Conservation (phyloP, 1,139 yeast species). For the Meyerozyma athensensis region DNA sequence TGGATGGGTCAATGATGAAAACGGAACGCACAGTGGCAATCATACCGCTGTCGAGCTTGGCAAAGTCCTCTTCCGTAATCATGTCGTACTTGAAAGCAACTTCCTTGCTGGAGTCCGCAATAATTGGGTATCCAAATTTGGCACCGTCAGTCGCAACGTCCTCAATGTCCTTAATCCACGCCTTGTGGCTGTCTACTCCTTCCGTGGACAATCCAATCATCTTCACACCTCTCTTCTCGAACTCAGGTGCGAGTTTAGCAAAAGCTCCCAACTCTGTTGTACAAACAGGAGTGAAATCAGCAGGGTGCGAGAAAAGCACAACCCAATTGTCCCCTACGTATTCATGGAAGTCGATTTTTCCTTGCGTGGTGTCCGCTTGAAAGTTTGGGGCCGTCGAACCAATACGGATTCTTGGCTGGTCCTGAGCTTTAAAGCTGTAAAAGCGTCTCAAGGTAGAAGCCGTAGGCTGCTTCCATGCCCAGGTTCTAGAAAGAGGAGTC, state of each 20-base stretch:
- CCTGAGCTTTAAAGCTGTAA: constrained; percentile 48
- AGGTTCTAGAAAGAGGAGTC: neutral
- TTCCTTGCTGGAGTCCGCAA: constrained; percentile 77
- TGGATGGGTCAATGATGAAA: constrained; percentile 79
- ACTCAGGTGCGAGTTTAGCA: constrained; percentile 79
- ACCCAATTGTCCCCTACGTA: constrained; percentile 81
- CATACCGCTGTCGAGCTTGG: constrained; percentile 61
- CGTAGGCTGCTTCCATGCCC: neutral
- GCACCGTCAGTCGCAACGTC: constrained; percentile 63
- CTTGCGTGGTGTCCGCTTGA: constrained; percentile 70
- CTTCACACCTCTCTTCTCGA: constrained; percentile 73
- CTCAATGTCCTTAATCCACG: constrained; percentile 86
- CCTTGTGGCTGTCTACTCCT: constrained; percentile 67
- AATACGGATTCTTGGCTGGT: constrained; percentile 66
- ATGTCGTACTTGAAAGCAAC: constrained; percentile 82
- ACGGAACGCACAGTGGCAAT: constrained; percentile 86
- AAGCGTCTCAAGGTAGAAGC: constrained; percentile 22
- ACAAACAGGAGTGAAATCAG: constrained; percentile 92
- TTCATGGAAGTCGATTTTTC: constrained; percentile 76
- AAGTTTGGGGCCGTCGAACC: constrained; percentile 81
- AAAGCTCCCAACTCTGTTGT: constrained; percentile 94
- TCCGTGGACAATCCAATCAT: constrained; percentile 84
- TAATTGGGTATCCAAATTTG: constrained; percentile 76
- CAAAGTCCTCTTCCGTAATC: constrained; percentile 86
- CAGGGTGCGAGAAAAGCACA: constrained; percentile 86